Percentiles rank a stretch among this genome's conserved stretches.
Evolutionary conservation across 2,329 filamentous ascomycete genomes (phyloP).

Genomic region (Rhynchosporium agropyri): DNA sequence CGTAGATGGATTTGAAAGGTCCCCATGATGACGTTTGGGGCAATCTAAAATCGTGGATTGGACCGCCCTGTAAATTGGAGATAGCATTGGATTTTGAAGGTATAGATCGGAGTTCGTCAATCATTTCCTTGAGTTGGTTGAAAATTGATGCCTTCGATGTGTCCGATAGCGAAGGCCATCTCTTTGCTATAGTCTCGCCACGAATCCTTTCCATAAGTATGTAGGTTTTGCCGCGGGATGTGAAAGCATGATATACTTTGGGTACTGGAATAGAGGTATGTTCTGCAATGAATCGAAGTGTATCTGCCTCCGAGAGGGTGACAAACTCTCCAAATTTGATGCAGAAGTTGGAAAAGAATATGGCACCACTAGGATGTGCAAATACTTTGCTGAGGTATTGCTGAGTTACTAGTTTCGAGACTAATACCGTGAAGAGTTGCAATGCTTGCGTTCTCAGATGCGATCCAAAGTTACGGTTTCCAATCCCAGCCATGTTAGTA

Average conservation of each 20-base stretch:
- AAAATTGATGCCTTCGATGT: constrained; percentile 43
- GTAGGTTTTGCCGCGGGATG: constrained; percentile 39
- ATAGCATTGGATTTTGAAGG: background rate
- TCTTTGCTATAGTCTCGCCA: constrained; percentile 40
- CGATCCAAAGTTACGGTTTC: no score
- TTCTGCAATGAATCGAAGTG: constrained; percentile 43
- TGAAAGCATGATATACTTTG: constrained; percentile 44
- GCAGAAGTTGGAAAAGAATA: no score
- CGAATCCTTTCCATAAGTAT: constrained; percentile 46
- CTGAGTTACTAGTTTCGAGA: no score
- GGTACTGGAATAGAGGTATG: constrained; percentile 46
- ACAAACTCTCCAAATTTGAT: background rate
- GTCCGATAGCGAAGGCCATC: constrained; percentile 29
- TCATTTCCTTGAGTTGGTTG: constrained; percentile 37
- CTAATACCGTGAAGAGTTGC: no score
- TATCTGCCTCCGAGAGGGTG: constrained; percentile 43
- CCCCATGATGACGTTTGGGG: background rate
- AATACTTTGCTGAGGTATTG: no score
- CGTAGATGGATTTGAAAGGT: constrained; percentile 14
- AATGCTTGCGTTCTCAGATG: no score
- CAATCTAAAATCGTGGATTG: constrained; percentile 6
- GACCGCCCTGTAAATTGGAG: constrained; percentile 16
- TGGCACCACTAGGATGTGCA: no score
- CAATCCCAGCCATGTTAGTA: no score
- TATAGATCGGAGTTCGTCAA: constrained; percentile 28